Conservation (phyloP, 306 rosid genomes). For the Elaeagnus macrophylla region DNA sequence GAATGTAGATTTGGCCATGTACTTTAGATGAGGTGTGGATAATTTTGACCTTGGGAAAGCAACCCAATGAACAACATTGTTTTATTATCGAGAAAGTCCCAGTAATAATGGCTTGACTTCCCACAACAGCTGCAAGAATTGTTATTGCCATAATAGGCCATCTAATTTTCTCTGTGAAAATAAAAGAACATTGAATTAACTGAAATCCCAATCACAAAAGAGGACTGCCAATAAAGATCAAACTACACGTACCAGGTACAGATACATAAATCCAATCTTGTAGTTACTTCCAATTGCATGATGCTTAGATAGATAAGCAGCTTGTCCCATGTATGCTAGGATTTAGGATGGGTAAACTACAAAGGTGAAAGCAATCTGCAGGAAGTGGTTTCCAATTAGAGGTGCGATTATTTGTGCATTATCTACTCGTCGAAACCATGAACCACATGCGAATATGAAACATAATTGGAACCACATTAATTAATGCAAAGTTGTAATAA, state of each 20-base stretch:
- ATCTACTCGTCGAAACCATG: not conserved
- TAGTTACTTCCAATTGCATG: conserved; percentile 49
- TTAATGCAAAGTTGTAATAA: not conserved
- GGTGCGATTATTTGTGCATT: conserved; percentile 1
- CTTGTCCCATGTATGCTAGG: conserved; percentile 97
- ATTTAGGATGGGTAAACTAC: conserved; percentile 85
- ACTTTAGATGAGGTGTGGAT: conserved; percentile 77
- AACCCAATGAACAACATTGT: conserved; percentile 77
- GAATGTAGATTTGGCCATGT: conserved; percentile 93
- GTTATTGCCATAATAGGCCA: conserved; percentile 93
- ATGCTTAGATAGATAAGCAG: conserved; percentile 90
- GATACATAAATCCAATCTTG: conserved; percentile 82
- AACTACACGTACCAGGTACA: conserved; percentile 63
- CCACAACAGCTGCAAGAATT: conserved; percentile 92
- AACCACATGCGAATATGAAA: not conserved
- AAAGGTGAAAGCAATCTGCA: conserved; percentile 92
- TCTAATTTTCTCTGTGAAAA: conserved; percentile 52
- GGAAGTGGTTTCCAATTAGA: conserved; percentile 24
- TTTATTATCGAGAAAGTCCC: conserved; percentile 96
- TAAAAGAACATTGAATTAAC: conserved; percentile 1
- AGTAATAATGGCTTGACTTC: conserved; percentile 92
- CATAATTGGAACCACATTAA: not conserved
- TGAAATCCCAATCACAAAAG: conserved; percentile 3
- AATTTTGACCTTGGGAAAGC: conserved; percentile 86
- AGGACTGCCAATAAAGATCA: not conserved